phyloP scores from a whole-genome alignment of 2,329 filamentous ascomycete genomes.

The Colletotrichum limetticola region DNA sequence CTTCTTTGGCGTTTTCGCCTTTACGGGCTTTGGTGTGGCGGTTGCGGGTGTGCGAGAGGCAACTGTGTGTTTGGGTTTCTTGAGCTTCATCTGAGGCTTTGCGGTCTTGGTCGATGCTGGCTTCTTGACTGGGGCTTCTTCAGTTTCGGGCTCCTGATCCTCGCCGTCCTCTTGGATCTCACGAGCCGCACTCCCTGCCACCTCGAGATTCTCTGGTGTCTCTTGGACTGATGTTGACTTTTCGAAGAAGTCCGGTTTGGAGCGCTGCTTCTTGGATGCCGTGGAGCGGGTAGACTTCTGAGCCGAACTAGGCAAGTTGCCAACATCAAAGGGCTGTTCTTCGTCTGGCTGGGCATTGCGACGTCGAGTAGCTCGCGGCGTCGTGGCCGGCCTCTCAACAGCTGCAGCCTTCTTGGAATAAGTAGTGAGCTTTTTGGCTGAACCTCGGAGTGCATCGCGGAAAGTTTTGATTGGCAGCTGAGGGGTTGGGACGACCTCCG shows the following conservation, averaged over 20 bases:
- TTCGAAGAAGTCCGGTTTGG: constrained; percentile 59
- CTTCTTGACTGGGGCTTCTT: not conserved
- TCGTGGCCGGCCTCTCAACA: constrained; percentile 40
- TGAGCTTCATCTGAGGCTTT: not conserved
- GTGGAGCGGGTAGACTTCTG: constrained; percentile 44
- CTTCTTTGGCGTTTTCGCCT: constrained; percentile 2
- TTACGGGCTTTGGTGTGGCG: not conserved
- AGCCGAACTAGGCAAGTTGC: constrained; percentile 21
- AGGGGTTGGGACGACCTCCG: constrained; percentile 36
- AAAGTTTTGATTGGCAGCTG: constrained; percentile 10
- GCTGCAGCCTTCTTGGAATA: constrained; percentile 49
- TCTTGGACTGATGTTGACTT: constrained; percentile 37
- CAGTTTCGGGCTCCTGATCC: constrained; percentile 23
- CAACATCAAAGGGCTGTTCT: constrained; percentile 33
- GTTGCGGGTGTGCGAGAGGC: not conserved
- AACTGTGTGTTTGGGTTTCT: not conserved
- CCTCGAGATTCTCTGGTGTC: constrained; percentile 31
- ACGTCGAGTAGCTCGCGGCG: constrained; percentile 1
- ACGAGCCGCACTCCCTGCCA: constrained; percentile 8
- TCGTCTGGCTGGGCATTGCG: constrained; percentile 8
- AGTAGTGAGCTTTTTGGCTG: constrained; percentile 42
- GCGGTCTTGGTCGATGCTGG: not conserved
- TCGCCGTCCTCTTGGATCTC: constrained; percentile 23
- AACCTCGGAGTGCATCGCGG: not conserved
- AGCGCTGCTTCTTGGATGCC: constrained; percentile 46